Evolutionary conservation across 495 filamentous ascomycete genomes (phyloP).

Genomic region (Xylaria acuta): DNA sequence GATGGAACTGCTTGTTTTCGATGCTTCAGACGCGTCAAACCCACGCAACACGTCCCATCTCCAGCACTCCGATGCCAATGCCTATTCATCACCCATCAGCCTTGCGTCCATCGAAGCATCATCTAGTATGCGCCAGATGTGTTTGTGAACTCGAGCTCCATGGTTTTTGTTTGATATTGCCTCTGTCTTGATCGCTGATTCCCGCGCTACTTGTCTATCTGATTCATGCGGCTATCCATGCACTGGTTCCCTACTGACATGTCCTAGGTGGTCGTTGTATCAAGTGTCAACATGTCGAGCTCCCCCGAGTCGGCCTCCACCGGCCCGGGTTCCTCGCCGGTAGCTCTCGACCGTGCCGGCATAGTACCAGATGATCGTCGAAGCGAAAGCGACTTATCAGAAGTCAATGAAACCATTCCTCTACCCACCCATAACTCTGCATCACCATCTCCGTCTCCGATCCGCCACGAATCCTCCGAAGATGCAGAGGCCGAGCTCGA

Average conservation of each 20-base stretch:
- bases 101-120: constrained; percentile 54
- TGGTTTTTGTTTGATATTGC: constrained; percentile 33
- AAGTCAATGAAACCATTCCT: constrained; percentile 46
- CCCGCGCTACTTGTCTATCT: constrained; percentile 38
- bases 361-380: constrained; percentile 40
- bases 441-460: constrained; percentile 41
- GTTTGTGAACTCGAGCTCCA: constrained; percentile 42
- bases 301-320: constrained; percentile 53
- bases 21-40: constrained; percentile 38
- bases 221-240: constrained; percentile 28
- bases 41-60: constrained; percentile 30
- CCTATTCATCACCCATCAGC: constrained; percentile 48
- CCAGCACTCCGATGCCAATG: constrained; percentile 45
- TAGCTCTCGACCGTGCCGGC: constrained; percentile 34
- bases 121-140: constrained; percentile 52
- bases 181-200: constrained; percentile 46
- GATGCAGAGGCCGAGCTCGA: constrained; percentile 74
- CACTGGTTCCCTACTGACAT: constrained; percentile 49
- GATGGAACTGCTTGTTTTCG: constrained; percentile 44
- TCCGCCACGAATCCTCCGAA: constrained; percentile 61
- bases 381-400: constrained; percentile 57
- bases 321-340: constrained; percentile 48
- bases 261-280: constrained; percentile 52
- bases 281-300: constrained; percentile 56
- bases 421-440: constrained; percentile 21